phyloP scores from a whole-genome alignment of 768 basidiomycete species.

The Rhodotorula babjevae region DNA sequence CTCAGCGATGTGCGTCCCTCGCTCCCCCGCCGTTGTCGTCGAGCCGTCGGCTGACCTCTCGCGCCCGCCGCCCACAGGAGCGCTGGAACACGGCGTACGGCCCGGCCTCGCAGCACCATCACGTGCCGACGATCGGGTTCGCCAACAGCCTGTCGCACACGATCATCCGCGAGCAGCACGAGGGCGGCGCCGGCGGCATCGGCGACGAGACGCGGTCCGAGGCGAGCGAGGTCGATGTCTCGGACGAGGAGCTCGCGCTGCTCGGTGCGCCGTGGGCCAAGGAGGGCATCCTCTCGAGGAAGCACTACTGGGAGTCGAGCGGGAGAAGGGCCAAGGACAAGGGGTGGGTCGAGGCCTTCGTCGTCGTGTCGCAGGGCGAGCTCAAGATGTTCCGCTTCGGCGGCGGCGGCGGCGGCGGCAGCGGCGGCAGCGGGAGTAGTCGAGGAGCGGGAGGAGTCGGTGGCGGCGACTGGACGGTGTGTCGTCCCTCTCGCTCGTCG shows the following conservation, averaged over 20 bases:
- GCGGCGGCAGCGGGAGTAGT: neutral
- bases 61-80: slow-evolving; percentile 50
- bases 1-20: slow-evolving; percentile 58
- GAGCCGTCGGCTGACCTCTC: too few species aligned
- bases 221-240: slow-evolving; percentile 54
- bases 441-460: slow-evolving; percentile 53
- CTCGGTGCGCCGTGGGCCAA: slow-evolving; percentile 98
- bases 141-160: slow-evolving; percentile 95
- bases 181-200: slow-evolving; percentile 56
- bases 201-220: slow-evolving; percentile 64
- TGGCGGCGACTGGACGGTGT: slow-evolving; percentile 95
- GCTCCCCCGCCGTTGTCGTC: neutral
- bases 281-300: slow-evolving; percentile 90
- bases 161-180: slow-evolving; percentile 90
- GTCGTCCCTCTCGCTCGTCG: slow-evolving; percentile 46
- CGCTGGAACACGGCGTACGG: slow-evolving; percentile 32
- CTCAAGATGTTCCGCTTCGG: slow-evolving; percentile 95
- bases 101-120: slow-evolving; percentile 18
- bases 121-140: slow-evolving; percentile 80
- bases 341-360: slow-evolving; percentile 88
- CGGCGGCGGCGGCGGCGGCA: slow-evolving; percentile 45
- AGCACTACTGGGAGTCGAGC: slow-evolving; percentile 84
- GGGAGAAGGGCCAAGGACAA: slow-evolving; percentile 83
- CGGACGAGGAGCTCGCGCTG: slow-evolving; percentile 80
- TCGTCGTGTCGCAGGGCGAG: slow-evolving; percentile 91